A percentile compares a stretch with the other conserved stretches of the same genome.
Evolutionary conservation across 345 rosid genomes (phyloP).

Genomic region (Iberis pinnata): DNA sequence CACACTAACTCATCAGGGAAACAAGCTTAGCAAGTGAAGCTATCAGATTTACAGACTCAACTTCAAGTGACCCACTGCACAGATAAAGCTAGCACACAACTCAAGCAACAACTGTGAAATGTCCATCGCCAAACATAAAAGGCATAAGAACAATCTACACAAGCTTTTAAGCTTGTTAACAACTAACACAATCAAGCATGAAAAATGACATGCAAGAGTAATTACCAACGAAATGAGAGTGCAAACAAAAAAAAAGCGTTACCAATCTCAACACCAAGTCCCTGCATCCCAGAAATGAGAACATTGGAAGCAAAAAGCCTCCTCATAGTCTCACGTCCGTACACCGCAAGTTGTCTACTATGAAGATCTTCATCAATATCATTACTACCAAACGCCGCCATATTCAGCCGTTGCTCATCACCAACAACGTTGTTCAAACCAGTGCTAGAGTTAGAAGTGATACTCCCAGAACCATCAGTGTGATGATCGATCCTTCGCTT

Average conservation of each 20-base stretch:
- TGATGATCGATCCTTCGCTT: constrained; percentile 31
- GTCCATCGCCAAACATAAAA: no score
- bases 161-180: not conserved
- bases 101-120: constrained; percentile 18
- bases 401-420: constrained; percentile 16
- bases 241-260: constrained; percentile 6
- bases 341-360: constrained; percentile 74
- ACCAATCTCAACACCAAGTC: constrained; percentile 77
- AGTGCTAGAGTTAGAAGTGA: constrained; percentile 4
- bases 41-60: no score
- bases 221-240: constrained; percentile 1
- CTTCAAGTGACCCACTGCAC: no score
- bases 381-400: constrained; percentile 33
- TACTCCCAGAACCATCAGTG: constrained; percentile 9
- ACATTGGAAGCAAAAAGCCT: constrained; percentile 60
- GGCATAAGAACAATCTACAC: not conserved
- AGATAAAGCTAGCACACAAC: not conserved
- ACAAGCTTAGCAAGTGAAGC: constrained; percentile 1
- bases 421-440: no score
- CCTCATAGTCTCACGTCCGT: constrained; percentile 72
- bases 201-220: constrained; percentile 15
- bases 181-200: not conserved
- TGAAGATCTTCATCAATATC: constrained; percentile 75
- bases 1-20: constrained; percentile 4
- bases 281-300: constrained; percentile 60